Evolutionary conservation across 129 eudicot genomes (phyloP).

Genomic region (Silybum marianum): DNA sequence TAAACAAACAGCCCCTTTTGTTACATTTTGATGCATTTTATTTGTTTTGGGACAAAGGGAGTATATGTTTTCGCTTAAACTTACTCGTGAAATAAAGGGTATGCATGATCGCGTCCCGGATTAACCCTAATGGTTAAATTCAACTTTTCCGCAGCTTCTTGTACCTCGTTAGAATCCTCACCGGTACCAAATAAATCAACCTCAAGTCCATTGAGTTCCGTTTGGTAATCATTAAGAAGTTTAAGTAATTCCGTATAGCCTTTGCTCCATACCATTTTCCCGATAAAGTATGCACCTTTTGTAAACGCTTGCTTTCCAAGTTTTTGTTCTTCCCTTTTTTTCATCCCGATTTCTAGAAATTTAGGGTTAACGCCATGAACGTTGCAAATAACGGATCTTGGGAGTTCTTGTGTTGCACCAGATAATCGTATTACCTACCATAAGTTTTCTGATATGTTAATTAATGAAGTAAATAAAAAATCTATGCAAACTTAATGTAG

Average conservation of each 20-base stretch:
- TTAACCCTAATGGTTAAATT: constrained; percentile 62
- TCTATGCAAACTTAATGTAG: not conserved
- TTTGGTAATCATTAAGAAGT: constrained; percentile 74
- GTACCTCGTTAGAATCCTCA: constrained; percentile 77
- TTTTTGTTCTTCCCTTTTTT: constrained; percentile 66
- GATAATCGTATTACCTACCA: constrained; percentile 92
- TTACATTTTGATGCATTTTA: not conserved
- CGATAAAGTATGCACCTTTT: constrained; percentile 90
- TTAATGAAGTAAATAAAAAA: constrained; percentile 5
- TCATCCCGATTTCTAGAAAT: constrained; percentile 83
- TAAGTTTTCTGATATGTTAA: constrained; percentile 22
- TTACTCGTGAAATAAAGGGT: constrained; percentile 94
- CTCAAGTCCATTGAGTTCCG: constrained; percentile 67
- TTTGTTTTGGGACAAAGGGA: not conserved
- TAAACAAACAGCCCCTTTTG: no score
- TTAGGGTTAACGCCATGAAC: constrained; percentile 98
- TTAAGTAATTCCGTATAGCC: constrained; percentile 89
- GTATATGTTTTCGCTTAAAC: constrained; percentile 7
- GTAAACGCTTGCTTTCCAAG: constrained; percentile 52
- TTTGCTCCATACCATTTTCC: constrained; percentile 98
- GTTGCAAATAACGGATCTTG: constrained; percentile 88
- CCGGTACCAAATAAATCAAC: constrained; percentile 88
- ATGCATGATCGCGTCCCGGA: constrained; percentile 99
- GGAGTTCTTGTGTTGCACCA: constrained; percentile 96
- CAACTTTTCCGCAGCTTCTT: constrained; percentile 71